These are phyloP conservation scores for Colletotrichum melonis DNA, from an alignment of 2,329 filamentous ascomycete species.

Conservation along the genomic window DNA sequence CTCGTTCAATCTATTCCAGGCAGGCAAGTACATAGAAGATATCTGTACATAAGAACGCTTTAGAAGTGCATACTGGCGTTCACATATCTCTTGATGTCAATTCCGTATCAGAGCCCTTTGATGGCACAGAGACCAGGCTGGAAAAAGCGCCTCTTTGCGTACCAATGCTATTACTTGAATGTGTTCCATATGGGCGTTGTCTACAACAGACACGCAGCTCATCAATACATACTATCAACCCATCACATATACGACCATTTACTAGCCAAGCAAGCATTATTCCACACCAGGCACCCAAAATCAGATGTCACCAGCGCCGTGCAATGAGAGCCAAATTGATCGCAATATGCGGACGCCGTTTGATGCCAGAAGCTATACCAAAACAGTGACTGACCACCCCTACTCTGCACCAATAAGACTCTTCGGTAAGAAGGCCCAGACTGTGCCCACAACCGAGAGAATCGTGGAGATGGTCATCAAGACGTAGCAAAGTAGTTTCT, in stretches of 20 bases:
- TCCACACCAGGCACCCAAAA: not conserved
- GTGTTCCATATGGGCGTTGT: not conserved
- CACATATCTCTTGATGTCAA: no score
- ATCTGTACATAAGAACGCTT: no score
- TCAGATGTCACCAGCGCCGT: slow-evolving; percentile 8
- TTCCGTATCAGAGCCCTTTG: no score
- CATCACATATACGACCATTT: not conserved
- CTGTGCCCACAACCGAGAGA: slow-evolving; percentile 81
- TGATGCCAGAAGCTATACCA: slow-evolving; percentile 1
- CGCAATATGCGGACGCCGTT: not conserved
- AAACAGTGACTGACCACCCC: slow-evolving; percentile 19
- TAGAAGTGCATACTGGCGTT: no score
- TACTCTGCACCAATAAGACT: slow-evolving; percentile 71
- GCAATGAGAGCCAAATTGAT: slow-evolving; percentile 7
- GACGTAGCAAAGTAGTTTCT: slow-evolving; percentile 75
- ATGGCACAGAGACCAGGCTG: no score
- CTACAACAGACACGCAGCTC: not conserved
- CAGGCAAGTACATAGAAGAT: no score
- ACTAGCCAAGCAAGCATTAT: not conserved
- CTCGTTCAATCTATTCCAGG: no score
- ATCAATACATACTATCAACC: not conserved
- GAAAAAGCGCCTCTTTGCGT: no score
- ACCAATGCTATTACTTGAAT: not conserved
- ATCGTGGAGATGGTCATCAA: slow-evolving; percentile 77
- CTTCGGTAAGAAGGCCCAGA: slow-evolving; percentile 90